A percentile compares a stretch with the other conserved stretches of the same genome.
Conservation (phyloP, 2,329 filamentous ascomycete species). For the Microcyclosporella mali region DNA sequence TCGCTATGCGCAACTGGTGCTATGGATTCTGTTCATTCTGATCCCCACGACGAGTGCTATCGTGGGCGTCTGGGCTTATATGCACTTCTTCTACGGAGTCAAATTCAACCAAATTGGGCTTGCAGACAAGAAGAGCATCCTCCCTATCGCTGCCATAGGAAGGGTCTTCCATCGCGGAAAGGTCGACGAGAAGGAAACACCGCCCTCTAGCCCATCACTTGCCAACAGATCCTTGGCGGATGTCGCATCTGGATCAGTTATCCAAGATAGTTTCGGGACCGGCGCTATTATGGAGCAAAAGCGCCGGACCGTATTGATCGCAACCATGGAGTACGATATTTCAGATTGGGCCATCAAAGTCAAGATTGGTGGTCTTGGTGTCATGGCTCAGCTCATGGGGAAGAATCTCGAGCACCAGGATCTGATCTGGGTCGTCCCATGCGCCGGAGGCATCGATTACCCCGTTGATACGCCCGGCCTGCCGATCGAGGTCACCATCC, state of each 20-base stretch:
- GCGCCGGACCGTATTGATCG: slow-evolving; percentile 56
- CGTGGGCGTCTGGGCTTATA: slow-evolving; percentile 51
- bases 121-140: slow-evolving; percentile 42
- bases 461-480: slow-evolving; percentile 54
- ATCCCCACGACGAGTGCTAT: slow-evolving; percentile 48
- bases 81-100: slow-evolving; percentile 57
- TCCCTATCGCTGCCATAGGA: slow-evolving; percentile 21
- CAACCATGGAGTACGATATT: slow-evolving; percentile 67
- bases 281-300: slow-evolving; percentile 23
- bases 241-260: slow-evolving; percentile 17
- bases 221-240: slow-evolving; percentile 9
- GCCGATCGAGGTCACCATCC: slow-evolving; percentile 57
- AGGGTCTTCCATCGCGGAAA: slow-evolving; percentile 21
- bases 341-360: slow-evolving; percentile 65
- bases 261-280: slow-evolving; percentile 20
- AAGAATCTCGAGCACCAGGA: slow-evolving; percentile 60
- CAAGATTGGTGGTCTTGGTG: slow-evolving; percentile 64
- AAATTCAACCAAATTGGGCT: slow-evolving; percentile 57
- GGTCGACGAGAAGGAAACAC: slow-evolving; percentile 21
- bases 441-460: slow-evolving; percentile 59
- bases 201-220: slow-evolving; percentile 7
- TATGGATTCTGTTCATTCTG: slow-evolving; percentile 50
- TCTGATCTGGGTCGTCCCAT: slow-evolving; percentile 51
- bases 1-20: slow-evolving; percentile 46
- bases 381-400: slow-evolving; percentile 65